Conservation (phyloP, 108 stramenopile species). For the Thalassiosira profunda region DNA sequence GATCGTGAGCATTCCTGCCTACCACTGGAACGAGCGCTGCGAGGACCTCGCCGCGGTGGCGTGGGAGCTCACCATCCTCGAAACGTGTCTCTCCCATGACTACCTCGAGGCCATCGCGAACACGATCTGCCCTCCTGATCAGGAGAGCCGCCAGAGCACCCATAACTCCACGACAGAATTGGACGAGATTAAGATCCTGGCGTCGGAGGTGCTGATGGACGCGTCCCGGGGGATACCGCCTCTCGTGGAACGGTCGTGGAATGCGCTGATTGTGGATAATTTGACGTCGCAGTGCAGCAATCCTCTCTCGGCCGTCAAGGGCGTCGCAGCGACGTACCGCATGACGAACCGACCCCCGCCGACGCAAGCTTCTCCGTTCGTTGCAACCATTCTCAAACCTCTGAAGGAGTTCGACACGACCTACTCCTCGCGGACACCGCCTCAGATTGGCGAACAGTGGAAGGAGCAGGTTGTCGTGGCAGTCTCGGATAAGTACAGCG, state of each 20-base stretch:
- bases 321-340: constrained; percentile 92
- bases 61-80: constrained; percentile 88
- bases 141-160: constrained; percentile 27
- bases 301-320: constrained; percentile 87
- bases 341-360: constrained; percentile 94
- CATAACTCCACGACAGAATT: constrained; percentile 44
- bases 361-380: constrained; percentile 85
- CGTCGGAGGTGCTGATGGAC: constrained; percentile 69
- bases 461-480: constrained; percentile 60
- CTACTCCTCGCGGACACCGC: constrained; percentile 70
- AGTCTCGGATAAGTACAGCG: constrained; percentile 70
- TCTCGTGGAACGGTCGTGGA: constrained; percentile 74
- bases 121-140: constrained; percentile 45
- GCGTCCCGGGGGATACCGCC: constrained; percentile 72
- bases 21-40: constrained; percentile 78
- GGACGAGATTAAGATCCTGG: constrained; percentile 52
- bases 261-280: constrained; percentile 75
- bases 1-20: constrained; percentile 39
- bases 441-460: constrained; percentile 75
- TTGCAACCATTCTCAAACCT: constrained; percentile 76
- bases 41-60: constrained; percentile 85
- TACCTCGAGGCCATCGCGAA: constrained; percentile 57
- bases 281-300: constrained; percentile 73
- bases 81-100: constrained; percentile 66
- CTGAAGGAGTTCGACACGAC: constrained; percentile 75